Percentiles rank a stretch among this genome's conserved stretches.
Evolutionary conservation across 2,329 filamentous ascomycete species (phyloP).

Genomic region (Penicillium sp.): DNA sequence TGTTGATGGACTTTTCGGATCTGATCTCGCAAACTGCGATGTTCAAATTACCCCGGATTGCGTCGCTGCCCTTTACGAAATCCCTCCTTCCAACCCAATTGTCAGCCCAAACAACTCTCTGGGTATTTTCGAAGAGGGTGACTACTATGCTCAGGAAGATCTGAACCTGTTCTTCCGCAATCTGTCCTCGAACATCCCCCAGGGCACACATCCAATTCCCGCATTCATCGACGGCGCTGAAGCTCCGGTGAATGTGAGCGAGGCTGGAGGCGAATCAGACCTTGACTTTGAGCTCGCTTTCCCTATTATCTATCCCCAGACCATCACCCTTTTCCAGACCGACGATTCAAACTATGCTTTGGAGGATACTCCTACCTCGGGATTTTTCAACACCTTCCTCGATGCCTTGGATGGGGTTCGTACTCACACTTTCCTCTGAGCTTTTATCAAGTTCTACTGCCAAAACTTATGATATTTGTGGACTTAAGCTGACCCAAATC

Average conservation of each 20-base stretch:
- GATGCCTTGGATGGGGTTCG: slow-evolving; percentile 48
- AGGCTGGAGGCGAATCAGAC: slow-evolving; percentile 45
- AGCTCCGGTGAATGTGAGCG: slow-evolving; percentile 24
- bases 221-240: slow-evolving; percentile 46
- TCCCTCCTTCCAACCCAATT: slow-evolving; percentile 37
- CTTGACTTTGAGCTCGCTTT: slow-evolving; percentile 56
- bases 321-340: slow-evolving; percentile 49
- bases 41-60: slow-evolving; percentile 56
- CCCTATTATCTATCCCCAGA: slow-evolving; percentile 51
- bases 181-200: slow-evolving; percentile 38
- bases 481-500: neutral
- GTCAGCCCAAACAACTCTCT: slow-evolving; percentile 44
- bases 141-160: slow-evolving; percentile 51
- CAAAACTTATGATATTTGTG: neutral
- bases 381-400: slow-evolving; percentile 45
- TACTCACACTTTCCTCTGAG: neutral
- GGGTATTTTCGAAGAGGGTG: slow-evolving; percentile 52
- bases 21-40: slow-evolving; percentile 42
- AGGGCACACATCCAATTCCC: slow-evolving; percentile 42
- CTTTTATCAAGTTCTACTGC: neutral
- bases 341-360: slow-evolving; percentile 45
- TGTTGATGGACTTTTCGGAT: neutral
- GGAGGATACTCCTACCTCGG: slow-evolving; percentile 20
- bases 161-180: slow-evolving; percentile 48
- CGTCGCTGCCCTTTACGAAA: slow-evolving; percentile 47